Percentiles rank a stretch among this genome's conserved stretches.
Evolutionary conservation across 139 green algal species (phyloP).

Genomic region (Zygnema cylindricum): DNA sequence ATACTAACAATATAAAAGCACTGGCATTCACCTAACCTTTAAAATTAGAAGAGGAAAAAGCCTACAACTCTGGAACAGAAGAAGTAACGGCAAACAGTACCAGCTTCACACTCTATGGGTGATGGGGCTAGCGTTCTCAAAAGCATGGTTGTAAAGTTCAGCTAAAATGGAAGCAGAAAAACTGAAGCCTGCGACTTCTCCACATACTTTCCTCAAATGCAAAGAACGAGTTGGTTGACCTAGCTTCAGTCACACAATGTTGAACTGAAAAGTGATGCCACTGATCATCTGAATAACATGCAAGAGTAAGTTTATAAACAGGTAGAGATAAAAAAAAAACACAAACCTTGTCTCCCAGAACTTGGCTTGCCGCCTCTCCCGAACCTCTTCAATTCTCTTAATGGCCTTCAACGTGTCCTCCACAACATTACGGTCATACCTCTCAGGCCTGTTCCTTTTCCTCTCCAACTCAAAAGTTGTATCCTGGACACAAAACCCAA

Average conservation of each 20-base stretch:
- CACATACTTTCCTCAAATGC: too few species aligned
- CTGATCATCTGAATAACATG: neutral
- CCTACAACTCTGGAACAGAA: too few species aligned
- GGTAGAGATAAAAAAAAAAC: neutral
- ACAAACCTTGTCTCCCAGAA: slow-evolving; percentile 88
- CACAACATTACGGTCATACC: slow-evolving; percentile 93
- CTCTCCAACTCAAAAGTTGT: slow-evolving; percentile 97
- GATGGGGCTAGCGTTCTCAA: too few species aligned
- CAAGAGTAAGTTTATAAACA: neutral
- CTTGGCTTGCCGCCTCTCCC: slow-evolving; percentile 81
- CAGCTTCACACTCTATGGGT: too few species aligned
- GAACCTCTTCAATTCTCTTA: slow-evolving; percentile 83
- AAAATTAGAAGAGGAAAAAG: too few species aligned
- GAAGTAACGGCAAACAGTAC: too few species aligned
- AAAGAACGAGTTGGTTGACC: too few species aligned
- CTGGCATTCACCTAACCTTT: too few species aligned
- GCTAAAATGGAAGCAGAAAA: too few species aligned
- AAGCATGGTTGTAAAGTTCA: too few species aligned
- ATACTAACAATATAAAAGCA: too few species aligned
- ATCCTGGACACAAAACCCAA: slow-evolving; percentile 67
- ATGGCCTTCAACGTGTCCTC: slow-evolving; percentile 92
- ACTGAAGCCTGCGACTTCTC: too few species aligned
- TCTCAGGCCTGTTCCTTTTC: slow-evolving; percentile 89
- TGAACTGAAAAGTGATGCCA: neutral
- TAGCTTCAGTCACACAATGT: neutral